phyloP scores from a whole-genome alignment of 768 basidiomycete species.

The Pisolithus marmoratus region DNA sequence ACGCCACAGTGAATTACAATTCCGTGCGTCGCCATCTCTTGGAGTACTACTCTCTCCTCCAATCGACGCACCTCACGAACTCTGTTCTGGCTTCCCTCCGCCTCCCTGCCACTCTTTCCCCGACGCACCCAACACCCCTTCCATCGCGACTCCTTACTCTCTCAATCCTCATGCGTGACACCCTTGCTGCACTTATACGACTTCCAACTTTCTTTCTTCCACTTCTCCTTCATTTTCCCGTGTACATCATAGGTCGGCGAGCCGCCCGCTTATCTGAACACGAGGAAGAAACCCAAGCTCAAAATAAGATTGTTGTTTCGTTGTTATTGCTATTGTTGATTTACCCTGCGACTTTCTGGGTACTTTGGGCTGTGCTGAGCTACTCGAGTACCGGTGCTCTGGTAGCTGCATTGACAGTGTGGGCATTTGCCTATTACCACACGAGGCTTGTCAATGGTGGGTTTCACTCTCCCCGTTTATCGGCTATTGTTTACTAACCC shows the following conservation, averaged over 20 bases:
- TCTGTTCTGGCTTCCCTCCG: constrained; percentile 79
- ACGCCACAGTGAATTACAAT: constrained; percentile 54
- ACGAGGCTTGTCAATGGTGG: constrained; percentile 78
- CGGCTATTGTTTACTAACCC: constrained; percentile 8
- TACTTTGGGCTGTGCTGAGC: constrained; percentile 79
- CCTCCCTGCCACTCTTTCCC: constrained; percentile 79
- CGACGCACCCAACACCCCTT: constrained; percentile 58
- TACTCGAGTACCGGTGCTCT: constrained; percentile 71
- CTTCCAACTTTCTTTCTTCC: constrained; percentile 91
- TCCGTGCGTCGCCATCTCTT: constrained; percentile 66
- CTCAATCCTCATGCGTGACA: constrained; percentile 71
- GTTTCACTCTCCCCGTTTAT: constrained; percentile 24
- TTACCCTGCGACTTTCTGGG: constrained; percentile 81
- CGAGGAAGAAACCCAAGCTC: constrained; percentile 93
- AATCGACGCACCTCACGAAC: constrained; percentile 79
- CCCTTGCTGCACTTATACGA: constrained; percentile 59
- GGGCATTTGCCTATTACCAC: constrained; percentile 81
- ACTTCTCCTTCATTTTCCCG: constrained; percentile 75
- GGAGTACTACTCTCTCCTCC: constrained; percentile 83
- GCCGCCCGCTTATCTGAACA: constrained; percentile 73
- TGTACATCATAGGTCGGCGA: constrained; percentile 74
- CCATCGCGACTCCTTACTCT: constrained; percentile 83
- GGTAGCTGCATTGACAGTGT: constrained; percentile 62
- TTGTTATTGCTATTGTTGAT: constrained; percentile 65
- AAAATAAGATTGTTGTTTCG: constrained; percentile 93